Base-by-base conservation (phyloP, 192 early-diverging fungal genomes). In the Diversispora epigaea region DNA sequence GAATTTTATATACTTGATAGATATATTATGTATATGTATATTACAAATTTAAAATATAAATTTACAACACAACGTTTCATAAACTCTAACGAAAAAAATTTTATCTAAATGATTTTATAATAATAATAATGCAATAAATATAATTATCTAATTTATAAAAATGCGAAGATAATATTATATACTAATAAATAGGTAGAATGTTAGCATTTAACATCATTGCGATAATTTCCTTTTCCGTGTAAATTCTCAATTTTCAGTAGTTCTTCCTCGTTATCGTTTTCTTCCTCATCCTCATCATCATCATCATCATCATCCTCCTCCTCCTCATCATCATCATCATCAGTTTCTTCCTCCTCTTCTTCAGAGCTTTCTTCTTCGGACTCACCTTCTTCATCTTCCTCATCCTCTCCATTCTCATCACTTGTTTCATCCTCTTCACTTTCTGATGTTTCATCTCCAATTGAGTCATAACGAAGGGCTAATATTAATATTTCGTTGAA, bases 381-480 rank as follows among this genome's bases (percentile, higher is more conserved):
- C 17, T 22, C 22, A 0, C 65, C 73, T 7, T 68, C 72, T 6
- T 70, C 65, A 17, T 19, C 56, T 52, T 78, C 82, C 54, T 81
- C 80, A 15, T 83, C 78, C 41, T 76, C 46, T 11, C 68, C 78
- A n/a, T 78, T 77, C 25, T 80, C 84, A 6, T 83, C 85, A 8
- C 58, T 68, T 5, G 68, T 61, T 6, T 78, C 72, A 0, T 79
- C 79, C 12, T 76, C 80, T 11, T 82, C 78, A 44, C 67, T 81
- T n/a, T 71, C 61, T 43, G 73, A 75, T 32, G 61, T 47, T 55
- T 75, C 73, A 22, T 75, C 73, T 11, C 43, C 47, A 6, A 75
- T 75, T 44, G 62, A 75, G 61, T 75, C 46, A 52, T 75, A 75
- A 21, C 47, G 62, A 19, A 65, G 61, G 21, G 45, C 73, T 75